phyloP scores from a whole-genome alignment of 129 eudicot species.

The Centaurea solstitialis region DNA sequence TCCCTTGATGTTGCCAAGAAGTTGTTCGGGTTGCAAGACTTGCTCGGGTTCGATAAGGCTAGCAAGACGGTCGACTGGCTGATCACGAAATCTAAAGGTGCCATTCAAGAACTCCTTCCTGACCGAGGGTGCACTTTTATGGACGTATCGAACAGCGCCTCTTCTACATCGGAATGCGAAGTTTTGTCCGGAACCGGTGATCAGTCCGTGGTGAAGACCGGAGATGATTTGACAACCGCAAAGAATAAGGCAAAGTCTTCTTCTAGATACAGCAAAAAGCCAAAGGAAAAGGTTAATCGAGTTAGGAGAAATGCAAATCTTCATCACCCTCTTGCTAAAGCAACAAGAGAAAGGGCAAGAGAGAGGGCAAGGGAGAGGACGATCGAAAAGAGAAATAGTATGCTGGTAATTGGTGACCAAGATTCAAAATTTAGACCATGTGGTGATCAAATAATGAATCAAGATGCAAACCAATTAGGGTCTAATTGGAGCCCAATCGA shows the following conservation, averaged over 20 bases:
- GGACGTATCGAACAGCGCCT: slow-evolving; percentile 31
- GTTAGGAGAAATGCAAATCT: slow-evolving; percentile 36
- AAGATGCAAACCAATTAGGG: slow-evolving; percentile 27
- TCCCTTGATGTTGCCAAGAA: slow-evolving; percentile 73
- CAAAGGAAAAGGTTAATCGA: slow-evolving; percentile 24
- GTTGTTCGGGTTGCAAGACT: slow-evolving; percentile 76
- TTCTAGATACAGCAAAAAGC: slow-evolving; percentile 16
- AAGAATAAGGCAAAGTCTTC: slow-evolving; percentile 4
- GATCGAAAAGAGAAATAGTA: slow-evolving; percentile 32
- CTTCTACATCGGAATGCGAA: slow-evolving; percentile 58
- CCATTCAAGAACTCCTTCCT: slow-evolving; percentile 56
- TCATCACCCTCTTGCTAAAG: slow-evolving; percentile 49
- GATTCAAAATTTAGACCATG: slow-evolving; percentile 14
- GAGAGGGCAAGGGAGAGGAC: slow-evolving; percentile 80
- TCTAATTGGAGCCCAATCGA: slow-evolving; percentile 28
- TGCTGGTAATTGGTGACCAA: slow-evolving; percentile 19
- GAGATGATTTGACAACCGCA: slow-evolving; percentile 5
- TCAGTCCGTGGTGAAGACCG: slow-evolving; percentile 22
- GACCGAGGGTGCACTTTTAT: slow-evolving; percentile 20
- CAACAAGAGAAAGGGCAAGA: slow-evolving; percentile 66
- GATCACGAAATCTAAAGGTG: slow-evolving; percentile 40
- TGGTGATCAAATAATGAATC: slow-evolving; percentile 12
- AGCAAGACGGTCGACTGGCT: slow-evolving; percentile 88
- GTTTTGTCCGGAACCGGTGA: slow-evolving; percentile 46
- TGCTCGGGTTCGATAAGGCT: slow-evolving; percentile 72